Base-by-base conservation (phyloP, 2,329 filamentous ascomycete genomes). In the Penicillium rolfsii region DNA sequence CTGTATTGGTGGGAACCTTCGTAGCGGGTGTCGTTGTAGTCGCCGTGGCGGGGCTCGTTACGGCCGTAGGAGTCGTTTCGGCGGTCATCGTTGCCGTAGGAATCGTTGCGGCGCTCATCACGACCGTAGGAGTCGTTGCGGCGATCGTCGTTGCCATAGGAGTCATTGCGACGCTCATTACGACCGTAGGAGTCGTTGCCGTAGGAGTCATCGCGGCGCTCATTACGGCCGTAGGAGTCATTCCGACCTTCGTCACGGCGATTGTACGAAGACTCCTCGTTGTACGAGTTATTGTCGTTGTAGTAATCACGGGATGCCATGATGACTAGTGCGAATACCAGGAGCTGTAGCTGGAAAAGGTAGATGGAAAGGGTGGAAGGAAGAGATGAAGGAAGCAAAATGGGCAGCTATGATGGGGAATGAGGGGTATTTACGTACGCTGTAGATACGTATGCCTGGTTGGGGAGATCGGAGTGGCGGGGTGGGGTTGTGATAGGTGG, bases 21-120 rank as follows among this genome's bases (percentile, higher is more conserved):
- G 59, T 71, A 61, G 65, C 55, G 64, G 35, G 59, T 62, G 30
- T 77, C 78, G 54, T 54, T 43, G 36, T 45, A 28, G 30, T 36
- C 40, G 55, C 49, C 46, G 38, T 52, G 67, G 67, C 65, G 55
- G 26, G 50, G 52, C 57, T 59, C 58, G 38, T 58, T 36, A 45
- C 33, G 43, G 30, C 30, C 30, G 28, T 30, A 30, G 28, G 28
- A 30, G 28, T 4, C 4, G 28, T 8, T 22, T 22, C 19, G 19
- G 19, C 19, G 19, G 19, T 30, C 8, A 5, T 35, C 33, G 11
- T 35, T 35, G 43, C 6, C 5, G 45, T 60, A 58, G 16, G 58
- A 33, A 46, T 54, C 36, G 53, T 55, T 52, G 67, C 66, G 56
- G 35, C 58, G 50, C 41, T 60, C 55, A 35, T 58, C 38, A 53